phyloP scores from a whole-genome alignment of 1,284 basidiomycete genomes.

The Baeospora myosura region DNA sequence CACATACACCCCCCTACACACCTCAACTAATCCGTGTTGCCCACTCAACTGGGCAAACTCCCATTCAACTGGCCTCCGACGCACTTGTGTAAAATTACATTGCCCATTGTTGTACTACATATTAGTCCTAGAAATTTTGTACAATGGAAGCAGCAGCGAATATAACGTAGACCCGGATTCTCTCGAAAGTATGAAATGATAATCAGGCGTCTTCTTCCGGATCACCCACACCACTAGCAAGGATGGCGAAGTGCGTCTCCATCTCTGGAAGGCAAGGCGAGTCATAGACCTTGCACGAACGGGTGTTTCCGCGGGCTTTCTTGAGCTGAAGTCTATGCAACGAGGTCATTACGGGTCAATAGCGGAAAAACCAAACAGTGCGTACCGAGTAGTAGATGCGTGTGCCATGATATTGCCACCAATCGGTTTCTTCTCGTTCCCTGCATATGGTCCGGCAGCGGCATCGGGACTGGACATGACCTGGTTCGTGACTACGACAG shows the following conservation, averaged over 20 bases:
- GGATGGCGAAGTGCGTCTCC: conserved; percentile 93
- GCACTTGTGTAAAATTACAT: conserved; percentile 11
- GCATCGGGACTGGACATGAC: conserved; percentile 98
- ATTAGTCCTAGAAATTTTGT: background rate
- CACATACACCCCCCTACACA: conserved; percentile 4
- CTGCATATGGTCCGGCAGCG: conserved; percentile 80
- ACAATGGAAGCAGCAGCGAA: conserved; percentile 6
- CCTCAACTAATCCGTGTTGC: conserved; percentile 3
- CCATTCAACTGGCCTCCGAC: too few species aligned
- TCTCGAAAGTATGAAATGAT: conserved; percentile 9
- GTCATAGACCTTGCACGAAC: conserved; percentile 96
- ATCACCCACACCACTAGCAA: conserved; percentile 82
- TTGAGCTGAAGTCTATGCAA: conserved; percentile 80
- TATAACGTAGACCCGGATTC: background rate
- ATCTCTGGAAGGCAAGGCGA: conserved; percentile 97
- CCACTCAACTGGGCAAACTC: conserved; percentile 33
- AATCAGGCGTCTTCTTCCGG: conserved; percentile 76
- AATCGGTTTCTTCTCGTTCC: conserved; percentile 96
- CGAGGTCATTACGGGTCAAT: background rate
- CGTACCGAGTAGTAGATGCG: conserved; percentile 84
- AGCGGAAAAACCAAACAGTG: background rate
- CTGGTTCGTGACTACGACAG: conserved; percentile 96
- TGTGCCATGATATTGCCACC: conserved; percentile 96
- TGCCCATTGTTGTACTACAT: conserved; percentile 19
- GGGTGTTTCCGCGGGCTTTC: conserved; percentile 89